Base-by-base conservation (phyloP, 345 rosid genomes). In the Linum trigynum region DNA sequence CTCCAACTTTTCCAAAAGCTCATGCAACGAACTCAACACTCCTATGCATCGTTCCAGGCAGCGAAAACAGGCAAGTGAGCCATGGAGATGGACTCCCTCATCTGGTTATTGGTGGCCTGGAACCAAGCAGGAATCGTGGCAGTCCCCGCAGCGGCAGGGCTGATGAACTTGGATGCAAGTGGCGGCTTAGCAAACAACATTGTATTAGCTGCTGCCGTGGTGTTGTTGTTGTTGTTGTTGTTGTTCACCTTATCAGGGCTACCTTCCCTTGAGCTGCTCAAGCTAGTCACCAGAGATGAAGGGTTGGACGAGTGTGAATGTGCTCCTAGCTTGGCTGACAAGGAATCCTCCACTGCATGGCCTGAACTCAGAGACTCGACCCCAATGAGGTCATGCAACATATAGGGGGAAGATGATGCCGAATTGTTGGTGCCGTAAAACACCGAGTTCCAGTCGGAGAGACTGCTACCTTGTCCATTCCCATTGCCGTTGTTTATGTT, bases 31-130 rank as follows among this genome's bases (percentile, higher is more conserved):
- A 48, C 9, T 3, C 1, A 7, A 45, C 50, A 43, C 50, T 43
- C 50, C 72, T 61, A 88, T 65, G 87, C 70, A 16, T 88, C 95
- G 51, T 79, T 83, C 95, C 91, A 84, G 1, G 95, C 81, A 36
- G 95, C 86, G 64, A 88, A 88, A 64, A 88, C 69, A 23, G 91
- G 95, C 67, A 85, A 72, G 68, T 82, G 87, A 62, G 87, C 64
- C 78, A 88, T 69, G 63, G 91, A 66, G 41, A 84, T 69, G 1
- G 80, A 74, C 4, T 77, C 64, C 78, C 80, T 75, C 23, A 79
- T 41, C 63, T 77, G 82, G n/a, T 78, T 75, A 37, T 23, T 23
- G 32, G 32, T 23, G 32, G 89, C 51, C 43, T 88, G 85, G 65
- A 82, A 82, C 87, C 88, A 83, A 3, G 85, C 69, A 16, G 65